Evolutionary conservation across 2,329 filamentous ascomycete genomes (phyloP), one percentile per base, ranked within the genome.

Genomic region (Beauveria sp.): DNA sequence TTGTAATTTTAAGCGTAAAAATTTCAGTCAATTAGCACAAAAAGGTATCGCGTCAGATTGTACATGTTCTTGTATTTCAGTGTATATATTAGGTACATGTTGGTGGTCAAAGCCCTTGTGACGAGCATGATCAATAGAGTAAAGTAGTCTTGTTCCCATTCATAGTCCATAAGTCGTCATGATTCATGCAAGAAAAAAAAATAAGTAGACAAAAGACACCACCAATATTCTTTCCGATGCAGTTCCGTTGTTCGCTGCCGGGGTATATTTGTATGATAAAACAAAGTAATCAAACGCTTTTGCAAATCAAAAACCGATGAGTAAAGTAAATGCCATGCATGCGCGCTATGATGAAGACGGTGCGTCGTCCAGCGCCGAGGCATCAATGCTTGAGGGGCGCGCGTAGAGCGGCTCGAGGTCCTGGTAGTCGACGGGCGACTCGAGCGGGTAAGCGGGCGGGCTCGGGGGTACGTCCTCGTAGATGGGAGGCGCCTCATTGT

Each of bases 381-480:
- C 51, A 18, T 62, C 62, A 38, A 58, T 49, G 57, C 62, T 63
- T 10, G 62, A 55, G 14, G 56, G 50, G 16, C 58, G 57, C 38
- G 63, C 64, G 43, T 76, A 74, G 8, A 76, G 67, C 0, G 70
- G 68, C 65, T 76, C 73, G 26, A 81, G 71, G 43, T 72, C 66
- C 28, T 78, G 76, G 24, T 78, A 77, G 62, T 74, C 71, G 46
- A 74, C 65, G 2, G 72, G 73, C 18, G 73, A 71, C 63, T 74
- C 64, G 16, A 65, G 61, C 30, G 71, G 77, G 74, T 93, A 93
- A 6, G 79, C 81, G 0, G 93, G 93, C 54, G 93, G 93, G 68
- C 88, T 91, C 2, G 86, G 87, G 1, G 93, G 93, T 47, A 98
- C 92, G 71, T 98, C 91, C 74, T 95, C 89, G 75, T 99, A 99